Percentiles rank a stretch among this genome's conserved stretches.
Evolutionary conservation across 2,329 filamentous ascomycete species (phyloP).

Genomic region (Talaromyces sp.): DNA sequence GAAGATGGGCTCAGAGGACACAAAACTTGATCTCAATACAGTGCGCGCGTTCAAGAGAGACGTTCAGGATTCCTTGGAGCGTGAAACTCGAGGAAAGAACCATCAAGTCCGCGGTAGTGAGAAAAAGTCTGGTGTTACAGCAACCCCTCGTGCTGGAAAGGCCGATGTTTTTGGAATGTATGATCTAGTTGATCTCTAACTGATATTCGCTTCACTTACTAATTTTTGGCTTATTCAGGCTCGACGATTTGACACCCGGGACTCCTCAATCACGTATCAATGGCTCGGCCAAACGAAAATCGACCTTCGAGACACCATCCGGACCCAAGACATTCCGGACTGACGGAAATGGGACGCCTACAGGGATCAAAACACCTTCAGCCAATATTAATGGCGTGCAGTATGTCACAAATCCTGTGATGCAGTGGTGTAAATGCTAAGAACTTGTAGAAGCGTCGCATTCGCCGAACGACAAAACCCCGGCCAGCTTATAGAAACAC

Average conservation of each 20-base stretch:
- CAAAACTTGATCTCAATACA: constrained; percentile 65
- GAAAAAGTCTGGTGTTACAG: constrained; percentile 55
- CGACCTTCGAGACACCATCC: constrained; percentile 48
- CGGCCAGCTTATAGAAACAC: constrained; percentile 76
- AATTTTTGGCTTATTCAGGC: constrained; percentile 35
- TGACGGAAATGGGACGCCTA: constrained; percentile 51
- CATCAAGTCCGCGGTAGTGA: constrained; percentile 61
- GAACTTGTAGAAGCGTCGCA: constrained; percentile 50
- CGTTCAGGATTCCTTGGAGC: constrained; percentile 78
- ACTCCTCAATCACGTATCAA: constrained; percentile 47
- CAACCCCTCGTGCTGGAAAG: constrained; percentile 58
- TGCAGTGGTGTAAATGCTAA: constrained; percentile 10
- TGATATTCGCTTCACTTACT: too few species aligned
- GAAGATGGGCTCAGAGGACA: constrained; percentile 82
- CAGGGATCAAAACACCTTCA: constrained; percentile 38
- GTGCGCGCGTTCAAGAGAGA: constrained; percentile 79
- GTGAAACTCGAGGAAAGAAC: constrained; percentile 65
- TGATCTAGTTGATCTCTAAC: background rate
- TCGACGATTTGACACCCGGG: constrained; percentile 67
- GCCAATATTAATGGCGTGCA: constrained; percentile 35
- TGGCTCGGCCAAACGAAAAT: constrained; percentile 54
- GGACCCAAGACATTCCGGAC: constrained; percentile 42
- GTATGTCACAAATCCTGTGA: constrained; percentile 32
- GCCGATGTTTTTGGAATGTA: constrained; percentile 82
- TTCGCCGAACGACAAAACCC: constrained; percentile 76